Percentiles rank a stretch among this genome's conserved stretches.
Conservation (phyloP, 148 eudicot species). For the Persicaria tinctoria region DNA sequence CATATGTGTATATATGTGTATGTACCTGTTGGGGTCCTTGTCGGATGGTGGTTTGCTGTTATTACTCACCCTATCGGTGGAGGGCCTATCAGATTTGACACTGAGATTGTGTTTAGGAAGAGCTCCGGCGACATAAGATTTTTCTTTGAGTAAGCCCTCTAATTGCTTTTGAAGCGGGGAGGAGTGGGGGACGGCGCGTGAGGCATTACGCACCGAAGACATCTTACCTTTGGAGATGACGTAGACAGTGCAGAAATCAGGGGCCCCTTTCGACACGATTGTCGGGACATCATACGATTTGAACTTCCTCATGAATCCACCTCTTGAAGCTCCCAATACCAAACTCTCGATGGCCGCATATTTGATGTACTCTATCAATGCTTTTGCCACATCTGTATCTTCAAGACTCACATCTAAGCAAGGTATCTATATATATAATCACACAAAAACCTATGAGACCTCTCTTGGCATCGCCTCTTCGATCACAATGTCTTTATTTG, state of each 20-base stretch:
- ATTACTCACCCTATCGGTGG: not conserved
- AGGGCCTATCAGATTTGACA: not conserved
- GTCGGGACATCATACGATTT: conserved; percentile 54
- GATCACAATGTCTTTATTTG: too few species aligned
- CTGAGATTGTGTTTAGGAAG: conserved; percentile 28
- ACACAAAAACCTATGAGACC: not conserved
- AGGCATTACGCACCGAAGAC: conserved; percentile 54
- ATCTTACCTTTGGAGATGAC: conserved; percentile 76
- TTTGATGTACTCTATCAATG: conserved; percentile 57
- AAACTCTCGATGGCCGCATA: conserved; percentile 68
- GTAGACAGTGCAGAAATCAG: conserved; percentile 85
- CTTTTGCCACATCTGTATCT: conserved; percentile 53
- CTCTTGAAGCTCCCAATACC: conserved; percentile 67
- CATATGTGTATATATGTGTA: too few species aligned
- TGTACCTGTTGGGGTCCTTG: not conserved
- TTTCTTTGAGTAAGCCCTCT: conserved; percentile 26
- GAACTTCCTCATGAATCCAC: conserved; percentile 68
- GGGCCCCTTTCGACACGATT: conserved; percentile 51
- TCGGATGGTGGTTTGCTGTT: not conserved
- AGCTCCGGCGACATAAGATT: conserved; percentile 19
- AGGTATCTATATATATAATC: conserved; percentile 41
- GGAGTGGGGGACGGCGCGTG: conserved; percentile 47
- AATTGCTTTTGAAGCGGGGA: conserved; percentile 61
- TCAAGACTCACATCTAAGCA: conserved; percentile 67
- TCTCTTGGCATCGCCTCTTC: too few species aligned